These are phyloP conservation scores for Podaxis mareebaensis DNA, from an alignment of 768 basidiomycete genomes.

Conservation along the genomic window DNA sequence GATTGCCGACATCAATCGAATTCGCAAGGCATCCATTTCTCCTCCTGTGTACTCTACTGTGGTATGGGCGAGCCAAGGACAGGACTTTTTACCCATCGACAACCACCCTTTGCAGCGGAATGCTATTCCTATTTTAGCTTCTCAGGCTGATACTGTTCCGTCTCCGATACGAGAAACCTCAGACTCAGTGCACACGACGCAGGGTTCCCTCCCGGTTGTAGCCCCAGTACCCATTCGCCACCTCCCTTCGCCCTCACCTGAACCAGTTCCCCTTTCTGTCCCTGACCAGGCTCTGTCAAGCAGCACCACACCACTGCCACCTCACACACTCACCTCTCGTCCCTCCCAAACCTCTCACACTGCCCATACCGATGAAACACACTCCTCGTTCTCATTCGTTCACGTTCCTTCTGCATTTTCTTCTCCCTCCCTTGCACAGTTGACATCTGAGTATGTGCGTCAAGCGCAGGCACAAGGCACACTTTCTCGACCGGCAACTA, in stretches of 20 bases:
- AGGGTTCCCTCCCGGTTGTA: background rate
- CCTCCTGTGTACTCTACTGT: constrained; percentile 23
- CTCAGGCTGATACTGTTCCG: background rate
- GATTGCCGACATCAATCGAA: constrained; percentile 14
- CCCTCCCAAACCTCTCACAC: constrained; percentile 14
- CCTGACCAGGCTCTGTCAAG: background rate
- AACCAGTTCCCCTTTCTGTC: background rate
- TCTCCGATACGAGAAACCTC: background rate
- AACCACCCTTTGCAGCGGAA: constrained; percentile 15
- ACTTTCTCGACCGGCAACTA: background rate
- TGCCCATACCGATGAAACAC: constrained; percentile 11
- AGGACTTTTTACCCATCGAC: constrained; percentile 17
- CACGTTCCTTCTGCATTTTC: constrained; percentile 6
- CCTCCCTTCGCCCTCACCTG: background rate
- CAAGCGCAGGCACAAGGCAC: background rate
- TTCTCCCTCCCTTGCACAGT: constrained; percentile 3
- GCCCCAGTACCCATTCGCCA: background rate
- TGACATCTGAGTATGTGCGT: background rate
- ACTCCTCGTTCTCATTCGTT: constrained; percentile 15
- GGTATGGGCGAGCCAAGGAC: constrained; percentile 18
- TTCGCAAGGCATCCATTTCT: constrained; percentile 27
- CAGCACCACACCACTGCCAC: background rate
- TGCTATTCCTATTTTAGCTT: constrained; percentile 11
- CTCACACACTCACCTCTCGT: constrained; percentile 5
- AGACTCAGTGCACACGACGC: background rate